Evolutionary conservation across 768 basidiomycete species (phyloP).

Genomic region (Lanmaoa rubissima): DNA sequence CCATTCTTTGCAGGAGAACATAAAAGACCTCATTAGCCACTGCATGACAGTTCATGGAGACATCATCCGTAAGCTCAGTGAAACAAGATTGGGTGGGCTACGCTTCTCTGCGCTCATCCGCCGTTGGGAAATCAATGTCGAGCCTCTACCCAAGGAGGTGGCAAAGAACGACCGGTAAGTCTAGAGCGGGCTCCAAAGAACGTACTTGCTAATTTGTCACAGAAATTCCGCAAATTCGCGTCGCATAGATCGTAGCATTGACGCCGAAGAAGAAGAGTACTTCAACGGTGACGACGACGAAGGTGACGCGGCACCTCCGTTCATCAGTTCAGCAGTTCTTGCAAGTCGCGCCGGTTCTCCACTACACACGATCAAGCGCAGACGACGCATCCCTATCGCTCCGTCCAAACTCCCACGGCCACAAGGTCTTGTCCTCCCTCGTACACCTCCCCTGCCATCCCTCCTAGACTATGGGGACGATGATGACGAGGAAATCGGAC

Average conservation of each 20-base stretch:
- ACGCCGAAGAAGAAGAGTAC: slow-evolving; percentile 88
- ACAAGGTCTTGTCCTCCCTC: slow-evolving; percentile 40
- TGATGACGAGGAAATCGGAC: slow-evolving; percentile 44
- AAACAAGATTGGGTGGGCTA: slow-evolving; percentile 57
- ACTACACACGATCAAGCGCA: slow-evolving; percentile 52
- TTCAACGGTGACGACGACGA: slow-evolving; percentile 91
- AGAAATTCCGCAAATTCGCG: slow-evolving; percentile 43
- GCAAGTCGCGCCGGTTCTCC: slow-evolving; percentile 31
- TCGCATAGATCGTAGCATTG: slow-evolving; percentile 48
- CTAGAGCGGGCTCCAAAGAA: slow-evolving; percentile 7
- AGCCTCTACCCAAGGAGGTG: slow-evolving; percentile 60
- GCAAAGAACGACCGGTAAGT: slow-evolving; percentile 52
- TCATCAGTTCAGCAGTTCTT: slow-evolving; percentile 27
- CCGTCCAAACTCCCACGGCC: slow-evolving; percentile 48
- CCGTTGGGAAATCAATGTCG: slow-evolving; percentile 91
- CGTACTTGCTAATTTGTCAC: slow-evolving; percentile 11
- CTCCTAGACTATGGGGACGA: slow-evolving; percentile 80
- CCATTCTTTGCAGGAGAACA: slow-evolving; percentile 63
- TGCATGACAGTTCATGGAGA: slow-evolving; percentile 78
- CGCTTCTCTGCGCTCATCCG: slow-evolving; percentile 72
- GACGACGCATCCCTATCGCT: slow-evolving; percentile 48
- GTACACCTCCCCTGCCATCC: slow-evolving; percentile 53
- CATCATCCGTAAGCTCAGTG: slow-evolving; percentile 60
- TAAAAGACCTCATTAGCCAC: slow-evolving; percentile 79
- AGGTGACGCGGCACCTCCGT: slow-evolving; percentile 40